Percentiles rank a stretch among this genome's conserved stretches.
Evolutionary conservation across 2,329 filamentous ascomycete species (phyloP).

Genomic region (Calonectria pseudoturangicola): DNA sequence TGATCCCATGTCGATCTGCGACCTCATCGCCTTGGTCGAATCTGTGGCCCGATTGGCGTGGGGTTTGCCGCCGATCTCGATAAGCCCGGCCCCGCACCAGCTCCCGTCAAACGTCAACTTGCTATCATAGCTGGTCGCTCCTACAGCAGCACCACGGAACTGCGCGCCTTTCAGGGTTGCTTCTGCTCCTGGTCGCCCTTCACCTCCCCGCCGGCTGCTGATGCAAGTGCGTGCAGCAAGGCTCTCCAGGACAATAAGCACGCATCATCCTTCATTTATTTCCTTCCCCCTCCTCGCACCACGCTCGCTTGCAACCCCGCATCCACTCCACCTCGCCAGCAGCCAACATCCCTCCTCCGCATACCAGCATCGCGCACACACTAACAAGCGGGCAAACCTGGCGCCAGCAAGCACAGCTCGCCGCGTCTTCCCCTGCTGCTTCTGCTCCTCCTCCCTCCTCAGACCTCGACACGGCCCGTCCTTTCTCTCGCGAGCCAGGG

Average conservation of each 20-base stretch:
- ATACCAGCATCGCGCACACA: not conserved
- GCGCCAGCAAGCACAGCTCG: slow-evolving; percentile 10
- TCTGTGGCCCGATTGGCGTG: slow-evolving; percentile 1
- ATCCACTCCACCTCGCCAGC: slow-evolving; percentile 14
- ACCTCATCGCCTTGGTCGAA: not conserved
- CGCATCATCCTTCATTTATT: no score
- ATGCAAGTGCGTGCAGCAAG: not conserved
- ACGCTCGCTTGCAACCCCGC: slow-evolving; percentile 6
- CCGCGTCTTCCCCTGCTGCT: not conserved
- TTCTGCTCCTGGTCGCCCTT: not conserved
- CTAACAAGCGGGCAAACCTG: slow-evolving; percentile 13
- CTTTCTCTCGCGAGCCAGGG: slow-evolving; percentile 15
- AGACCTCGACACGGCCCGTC: not conserved
- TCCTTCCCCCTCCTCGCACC: not conserved
- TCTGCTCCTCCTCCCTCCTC: not conserved
- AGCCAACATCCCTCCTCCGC: slow-evolving; percentile 17
- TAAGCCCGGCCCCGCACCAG: slow-evolving; percentile 15
- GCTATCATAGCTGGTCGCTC: not conserved
- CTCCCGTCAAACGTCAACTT: slow-evolving; percentile 17
- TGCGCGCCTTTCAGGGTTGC: not conserved
- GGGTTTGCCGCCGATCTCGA: slow-evolving; percentile 19
- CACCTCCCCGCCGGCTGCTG: not conserved
- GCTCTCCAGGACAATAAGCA: no score
- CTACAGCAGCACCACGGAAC: not conserved
- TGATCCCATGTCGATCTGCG: slow-evolving; percentile 10